Conservation (phyloP, 305 asterid species). For the Rubia tinctorum region DNA sequence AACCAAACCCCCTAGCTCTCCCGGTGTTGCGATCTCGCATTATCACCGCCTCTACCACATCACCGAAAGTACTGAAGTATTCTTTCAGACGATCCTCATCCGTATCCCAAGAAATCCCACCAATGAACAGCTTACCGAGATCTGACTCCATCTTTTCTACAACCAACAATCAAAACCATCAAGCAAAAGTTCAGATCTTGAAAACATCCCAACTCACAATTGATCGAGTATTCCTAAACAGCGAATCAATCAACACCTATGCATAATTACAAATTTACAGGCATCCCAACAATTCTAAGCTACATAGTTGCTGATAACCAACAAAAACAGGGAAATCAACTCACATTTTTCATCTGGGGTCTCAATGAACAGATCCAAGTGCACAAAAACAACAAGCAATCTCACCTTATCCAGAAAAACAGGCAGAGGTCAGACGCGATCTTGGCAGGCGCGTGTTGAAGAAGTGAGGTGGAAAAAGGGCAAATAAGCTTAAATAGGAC, state of each 20-base stretch:
- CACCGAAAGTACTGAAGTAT: slow-evolving; percentile 74
- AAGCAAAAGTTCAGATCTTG: neutral
- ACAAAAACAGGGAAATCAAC: neutral
- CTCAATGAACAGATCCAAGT: slow-evolving; percentile 37
- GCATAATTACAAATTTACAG: neutral
- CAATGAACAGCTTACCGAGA: slow-evolving; percentile 73
- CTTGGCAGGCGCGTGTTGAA: too few species aligned
- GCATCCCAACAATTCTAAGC: neutral
- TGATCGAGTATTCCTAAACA: too few species aligned
- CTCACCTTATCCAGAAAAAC: slow-evolving; percentile 49
- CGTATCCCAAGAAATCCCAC: slow-evolving; percentile 98
- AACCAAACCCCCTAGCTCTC: slow-evolving; percentile 91
- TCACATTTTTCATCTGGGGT: neutral
- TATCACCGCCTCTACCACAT: slow-evolving; percentile 78
- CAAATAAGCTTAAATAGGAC: too few species aligned
- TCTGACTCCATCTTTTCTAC: slow-evolving; percentile 61
- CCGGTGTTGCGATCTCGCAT: slow-evolving; percentile 91
- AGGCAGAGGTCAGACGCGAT: too few species aligned
- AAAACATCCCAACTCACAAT: slow-evolving; percentile 11
- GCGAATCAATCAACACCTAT: neutral
- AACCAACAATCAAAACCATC: slow-evolving; percentile 7
- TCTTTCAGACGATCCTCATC: slow-evolving; percentile 74
- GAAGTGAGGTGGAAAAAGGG: too few species aligned
- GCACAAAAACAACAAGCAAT: slow-evolving; percentile 5
- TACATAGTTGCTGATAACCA: neutral